Conservation (phyloP, 2,329 filamentous ascomycete genomes). For the Trichophyton schoenleinii region DNA sequence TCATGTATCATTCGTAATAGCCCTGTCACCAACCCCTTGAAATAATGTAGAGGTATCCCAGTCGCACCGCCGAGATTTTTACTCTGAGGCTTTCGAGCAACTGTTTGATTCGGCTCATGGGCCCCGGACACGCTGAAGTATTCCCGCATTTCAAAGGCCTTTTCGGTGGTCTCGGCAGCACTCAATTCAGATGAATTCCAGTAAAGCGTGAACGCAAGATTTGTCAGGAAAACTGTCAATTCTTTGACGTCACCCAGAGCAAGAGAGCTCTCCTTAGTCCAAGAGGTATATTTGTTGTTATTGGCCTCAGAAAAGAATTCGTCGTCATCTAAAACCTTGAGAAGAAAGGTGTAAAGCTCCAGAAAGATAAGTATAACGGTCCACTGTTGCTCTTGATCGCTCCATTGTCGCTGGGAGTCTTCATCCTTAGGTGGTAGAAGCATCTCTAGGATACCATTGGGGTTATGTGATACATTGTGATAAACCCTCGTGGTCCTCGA, state of each 20-base stretch:
- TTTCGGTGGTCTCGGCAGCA: conserved; percentile 28
- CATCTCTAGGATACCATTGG: conserved; percentile 46
- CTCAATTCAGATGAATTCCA: conserved; percentile 62
- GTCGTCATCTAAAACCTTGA: conserved; percentile 90
- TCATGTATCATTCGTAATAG: conserved; percentile 83
- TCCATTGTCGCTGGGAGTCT: conserved; percentile 17
- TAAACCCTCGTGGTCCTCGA: conserved; percentile 47
- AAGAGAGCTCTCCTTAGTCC: conserved; percentile 54
- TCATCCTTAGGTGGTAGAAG: conserved; percentile 31
- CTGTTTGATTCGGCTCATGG: conserved; percentile 5
- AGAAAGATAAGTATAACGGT: conserved; percentile 78
- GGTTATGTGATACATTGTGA: conserved; percentile 43
- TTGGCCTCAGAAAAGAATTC: conserved; percentile 61
- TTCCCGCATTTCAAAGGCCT: conserved; percentile 33
- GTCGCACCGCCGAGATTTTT: conserved; percentile 49
- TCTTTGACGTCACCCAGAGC: conserved; percentile 57
- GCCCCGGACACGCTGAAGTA: conserved; percentile 30
- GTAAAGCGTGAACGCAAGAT: conserved; percentile 77
- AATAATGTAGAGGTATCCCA: conserved; percentile 63
- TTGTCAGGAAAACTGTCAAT: conserved; percentile 76
- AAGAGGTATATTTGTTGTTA: conserved; percentile 37
- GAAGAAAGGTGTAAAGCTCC: conserved; percentile 83
- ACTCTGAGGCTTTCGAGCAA: conserved; percentile 25
- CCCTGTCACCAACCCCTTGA: conserved; percentile 67
- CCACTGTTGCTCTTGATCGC: conserved; percentile 59